Evolutionary conservation across 1,284 basidiomycete genomes (phyloP), one percentile per base, ranked within the genome.

Genomic region (Garcileccinum viscosum): DNA sequence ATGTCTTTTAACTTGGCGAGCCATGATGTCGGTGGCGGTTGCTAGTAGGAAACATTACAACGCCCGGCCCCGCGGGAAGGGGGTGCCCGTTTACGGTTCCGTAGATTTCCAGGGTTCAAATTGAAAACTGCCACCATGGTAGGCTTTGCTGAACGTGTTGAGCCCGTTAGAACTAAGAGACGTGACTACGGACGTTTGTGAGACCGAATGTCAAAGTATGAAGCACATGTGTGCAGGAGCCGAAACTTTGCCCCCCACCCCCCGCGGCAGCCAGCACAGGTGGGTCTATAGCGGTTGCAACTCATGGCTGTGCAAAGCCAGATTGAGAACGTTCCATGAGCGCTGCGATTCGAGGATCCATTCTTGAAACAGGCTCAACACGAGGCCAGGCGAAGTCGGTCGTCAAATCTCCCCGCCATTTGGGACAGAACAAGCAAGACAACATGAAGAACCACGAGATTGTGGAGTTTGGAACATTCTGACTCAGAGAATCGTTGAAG

Each of bases 331-430:
- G 27, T 40, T 22, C 24, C 5, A 17, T 42, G 59, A 6, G 37
- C 15, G 42, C 62, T 71, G 27, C 50, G 50, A 53, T 53, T 40
- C 35, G 69, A 71, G 65, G 65, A 70, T 70, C 65, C 61, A 30
- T 61, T 71, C 61, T 44, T 70, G 61, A 63, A 70, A 44, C 40
- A 44, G 40, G 40, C 44, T 59, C 69, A 40, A 61, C 62, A 53
- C 37, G 56, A 65, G 50, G 27, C 27, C 27, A 33, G n/a, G 19
- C 35, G 59, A 61, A 38, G 59, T 17, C 38, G 59, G 60, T 38
- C 50, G 24, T 27, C n/a, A 27, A 12, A 47, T 47, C 24, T 50
- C 24, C 47, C 47, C 15, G 47, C 47, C 24, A 19, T 24, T 50
- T 50, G 24, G 47, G 47, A 50, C 24, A 50, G 50, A 53, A 24